Base-by-base conservation (phyloP, 179 eudicot genomes). In the Beta lomatogona region DNA sequence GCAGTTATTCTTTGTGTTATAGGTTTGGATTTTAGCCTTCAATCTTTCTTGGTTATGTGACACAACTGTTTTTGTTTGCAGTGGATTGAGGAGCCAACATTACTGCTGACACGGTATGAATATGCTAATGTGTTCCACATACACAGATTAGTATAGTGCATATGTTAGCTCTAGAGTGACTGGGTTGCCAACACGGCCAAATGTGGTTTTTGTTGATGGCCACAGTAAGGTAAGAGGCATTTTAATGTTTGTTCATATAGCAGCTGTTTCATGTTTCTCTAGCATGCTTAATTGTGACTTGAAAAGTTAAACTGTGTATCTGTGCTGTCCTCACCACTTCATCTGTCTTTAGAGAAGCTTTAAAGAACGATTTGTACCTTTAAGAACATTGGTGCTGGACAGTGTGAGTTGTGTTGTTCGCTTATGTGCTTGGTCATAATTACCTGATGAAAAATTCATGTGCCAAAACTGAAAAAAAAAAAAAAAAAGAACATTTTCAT, bases 1-100 rank as follows among this genome's bases (percentile, higher is more conserved):
- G 52, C 52, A 48, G 7, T 71, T 70, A 5, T 46, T 7, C 18
- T 5, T 46, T 71, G 3, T 22, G 10, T 2, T 9, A 6, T 55
- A 16, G 6, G 41, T 44, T 15, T 31, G 46, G 6, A 28, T 67
- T 75, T 22, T 50, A 52, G 60, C 53, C 11, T 22, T 48, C 19
- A 15, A 50, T 77, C 10, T 11, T 25, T 19, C 11, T 67, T 68
- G 41, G 11, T 41, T 48, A 71, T 31, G 22, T 76, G 76, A 69
- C 61, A 76, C 45, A 0, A 19, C 9, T 50, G 59, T 3, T 70
- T 60, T 28, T 85, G 45, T 13, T 83, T 90, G 85, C 92, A 96
- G 99, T 96, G 99, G 98, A 82, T 96, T 82, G 97, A 96, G 85
- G 98, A 96, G 88, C 98, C 99, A 67, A 90, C 98, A 19, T 89